phyloP scores from a whole-genome alignment of 805 yeast genomes.

The Scheffersomyces lignosus region DNA sequence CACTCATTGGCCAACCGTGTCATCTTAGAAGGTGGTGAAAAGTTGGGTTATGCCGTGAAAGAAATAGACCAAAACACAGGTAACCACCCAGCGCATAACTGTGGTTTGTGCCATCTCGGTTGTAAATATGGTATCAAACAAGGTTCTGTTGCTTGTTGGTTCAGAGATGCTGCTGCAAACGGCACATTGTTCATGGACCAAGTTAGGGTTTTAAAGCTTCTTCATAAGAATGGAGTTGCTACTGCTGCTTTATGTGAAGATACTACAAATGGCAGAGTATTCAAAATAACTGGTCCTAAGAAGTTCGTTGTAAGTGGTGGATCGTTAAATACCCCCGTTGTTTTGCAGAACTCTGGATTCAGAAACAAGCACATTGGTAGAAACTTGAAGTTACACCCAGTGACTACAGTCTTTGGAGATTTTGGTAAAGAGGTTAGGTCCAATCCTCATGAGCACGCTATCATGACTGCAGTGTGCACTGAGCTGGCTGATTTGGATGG shows the following conservation, averaged over 20 bases:
- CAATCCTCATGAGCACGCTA: slow-evolving; percentile 15
- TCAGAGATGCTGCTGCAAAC: slow-evolving; percentile 14
- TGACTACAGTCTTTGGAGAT: slow-evolving; percentile 13
- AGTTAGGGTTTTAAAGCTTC: slow-evolving; percentile 14
- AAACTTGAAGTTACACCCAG: slow-evolving; percentile 21
- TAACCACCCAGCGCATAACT: slow-evolving; percentile 12
- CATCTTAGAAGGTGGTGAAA: slow-evolving; percentile 15
- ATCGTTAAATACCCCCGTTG: slow-evolving; percentile 17
- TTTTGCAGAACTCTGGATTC: slow-evolving; percentile 21
- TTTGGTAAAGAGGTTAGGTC: slow-evolving; percentile 10
- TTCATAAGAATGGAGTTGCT: slow-evolving; percentile 13
- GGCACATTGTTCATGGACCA: slow-evolving; percentile 22
- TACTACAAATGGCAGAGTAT: slow-evolving; percentile 9
- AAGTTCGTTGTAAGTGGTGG: slow-evolving; percentile 19
- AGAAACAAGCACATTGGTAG: slow-evolving; percentile 20
- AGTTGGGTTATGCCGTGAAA: slow-evolving; percentile 17
- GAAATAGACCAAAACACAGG: slow-evolving; percentile 19
- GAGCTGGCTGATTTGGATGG: slow-evolving; percentile 22
- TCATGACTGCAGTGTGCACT: slow-evolving; percentile 18
- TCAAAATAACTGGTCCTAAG: slow-evolving; percentile 15
- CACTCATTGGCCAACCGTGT: slow-evolving; percentile 18
- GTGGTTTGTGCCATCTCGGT: slow-evolving; percentile 19
- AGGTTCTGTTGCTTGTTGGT: slow-evolving; percentile 19
- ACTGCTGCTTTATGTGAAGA: slow-evolving; percentile 14
- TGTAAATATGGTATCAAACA: slow-evolving; percentile 21